A percentile compares a stretch with the other conserved stretches of the same genome.
phyloP scores from a whole-genome alignment of 179 eudicot species.

The Beta corolliflora region DNA sequence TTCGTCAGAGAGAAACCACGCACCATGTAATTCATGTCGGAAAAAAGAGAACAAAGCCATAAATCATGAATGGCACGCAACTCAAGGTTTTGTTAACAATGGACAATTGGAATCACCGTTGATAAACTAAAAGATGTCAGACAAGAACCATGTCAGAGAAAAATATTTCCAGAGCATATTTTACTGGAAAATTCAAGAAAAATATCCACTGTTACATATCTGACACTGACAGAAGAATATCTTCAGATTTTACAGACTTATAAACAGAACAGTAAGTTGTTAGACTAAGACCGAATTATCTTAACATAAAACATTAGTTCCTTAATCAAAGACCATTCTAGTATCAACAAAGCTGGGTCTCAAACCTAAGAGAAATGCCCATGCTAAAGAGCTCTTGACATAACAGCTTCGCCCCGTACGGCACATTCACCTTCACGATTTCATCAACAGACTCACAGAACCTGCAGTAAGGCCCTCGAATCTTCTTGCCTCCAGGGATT shows the following conservation, averaged over 20 bases:
- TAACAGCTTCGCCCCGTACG: constrained; percentile 86
- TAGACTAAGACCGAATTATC: not conserved
- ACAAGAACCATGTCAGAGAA: not conserved
- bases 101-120: not conserved
- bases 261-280: not conserved
- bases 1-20: not conserved
- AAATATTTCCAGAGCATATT: not conserved
- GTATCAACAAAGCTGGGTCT: constrained; percentile 68
- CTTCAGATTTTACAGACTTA: constrained; percentile 1
- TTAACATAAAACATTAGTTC: not conserved
- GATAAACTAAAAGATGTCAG: not conserved
- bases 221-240: not conserved
- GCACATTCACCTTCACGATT: constrained; percentile 72
- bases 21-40: not conserved
- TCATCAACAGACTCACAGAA: constrained; percentile 80
- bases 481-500: constrained; percentile 69
- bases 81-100: not conserved
- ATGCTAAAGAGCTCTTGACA: constrained; percentile 92
- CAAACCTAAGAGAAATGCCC: constrained; percentile 91
- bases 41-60: not conserved
- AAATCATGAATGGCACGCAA: no score
- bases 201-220: not conserved
- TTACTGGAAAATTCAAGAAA: not conserved
- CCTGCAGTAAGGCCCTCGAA: constrained; percentile 86
- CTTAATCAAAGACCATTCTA: not conserved